A percentile compares a stretch with the other conserved stretches of the same genome.
phyloP scores from a whole-genome alignment of 1,284 basidiomycete species.

The Gymnopus androsaceus region DNA sequence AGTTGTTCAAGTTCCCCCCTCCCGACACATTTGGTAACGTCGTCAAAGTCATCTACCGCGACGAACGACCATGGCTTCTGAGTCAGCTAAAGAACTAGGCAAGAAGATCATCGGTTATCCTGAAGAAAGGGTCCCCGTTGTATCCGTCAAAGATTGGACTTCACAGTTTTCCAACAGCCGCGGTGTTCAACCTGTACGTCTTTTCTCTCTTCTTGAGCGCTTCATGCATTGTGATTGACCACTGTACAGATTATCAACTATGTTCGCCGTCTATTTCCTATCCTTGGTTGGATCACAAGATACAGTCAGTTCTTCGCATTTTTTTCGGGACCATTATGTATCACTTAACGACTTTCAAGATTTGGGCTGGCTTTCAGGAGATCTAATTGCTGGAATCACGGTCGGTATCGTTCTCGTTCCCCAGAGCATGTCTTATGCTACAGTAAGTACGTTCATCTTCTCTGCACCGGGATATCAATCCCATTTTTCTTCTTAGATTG shows the following conservation, averaged over 20 bases:
- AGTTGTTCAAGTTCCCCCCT: too few relatives aligned
- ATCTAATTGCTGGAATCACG: slow-evolving; percentile 87
- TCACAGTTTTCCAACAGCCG: slow-evolving; percentile 36
- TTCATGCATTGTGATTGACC: not conserved
- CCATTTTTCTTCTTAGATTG: slow-evolving; percentile 57
- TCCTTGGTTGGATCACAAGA: slow-evolving; percentile 78
- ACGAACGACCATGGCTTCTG: slow-evolving; percentile 39
- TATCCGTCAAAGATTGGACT: slow-evolving; percentile 59
- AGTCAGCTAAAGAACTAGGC: slow-evolving; percentile 49
- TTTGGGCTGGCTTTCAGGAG: slow-evolving; percentile 73
- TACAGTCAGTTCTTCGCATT: slow-evolving; percentile 63
- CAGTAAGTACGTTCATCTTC: slow-evolving; percentile 38
- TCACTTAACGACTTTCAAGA: slow-evolving; percentile 41
- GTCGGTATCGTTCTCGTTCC: slow-evolving; percentile 92
- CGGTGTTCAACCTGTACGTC: slow-evolving; percentile 52
- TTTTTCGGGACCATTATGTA: slow-evolving; percentile 6
- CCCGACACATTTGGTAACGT: too few relatives aligned
- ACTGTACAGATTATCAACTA: slow-evolving; percentile 57
- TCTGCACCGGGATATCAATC: not conserved
- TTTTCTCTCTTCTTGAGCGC: slow-evolving; percentile 15
- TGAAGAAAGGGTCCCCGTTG: slow-evolving; percentile 56
- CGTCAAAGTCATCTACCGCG: too few relatives aligned
- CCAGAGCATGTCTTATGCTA: slow-evolving; percentile 84
- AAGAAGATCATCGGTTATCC: slow-evolving; percentile 65
- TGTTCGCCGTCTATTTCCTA: slow-evolving; percentile 75